Evolutionary conservation across 495 filamentous ascomycete species (phyloP).

Genomic region (Lophium mytilinum): DNA sequence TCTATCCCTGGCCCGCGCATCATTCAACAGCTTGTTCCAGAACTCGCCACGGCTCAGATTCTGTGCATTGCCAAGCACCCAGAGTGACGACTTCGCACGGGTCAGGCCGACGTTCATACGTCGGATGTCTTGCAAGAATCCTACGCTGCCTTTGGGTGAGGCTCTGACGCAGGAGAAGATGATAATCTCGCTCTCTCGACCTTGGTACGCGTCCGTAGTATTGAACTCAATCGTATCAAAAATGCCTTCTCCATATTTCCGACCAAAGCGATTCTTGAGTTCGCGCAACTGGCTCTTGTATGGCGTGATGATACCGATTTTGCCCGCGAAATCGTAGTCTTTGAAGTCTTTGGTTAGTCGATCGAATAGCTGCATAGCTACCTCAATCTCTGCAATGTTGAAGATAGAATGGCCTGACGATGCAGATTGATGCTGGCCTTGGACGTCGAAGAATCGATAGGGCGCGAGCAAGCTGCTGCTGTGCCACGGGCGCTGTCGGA

Average conservation of each 20-base stretch:
- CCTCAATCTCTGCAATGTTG: slow-evolving; percentile 76
- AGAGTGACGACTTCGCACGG: slow-evolving; percentile 88
- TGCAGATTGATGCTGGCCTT: slow-evolving; percentile 73
- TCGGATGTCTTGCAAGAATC: slow-evolving; percentile 94
- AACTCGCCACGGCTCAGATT: slow-evolving; percentile 79
- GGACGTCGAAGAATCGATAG: slow-evolving; percentile 96
- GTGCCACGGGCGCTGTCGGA: slow-evolving; percentile 80
- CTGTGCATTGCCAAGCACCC: slow-evolving; percentile 86
- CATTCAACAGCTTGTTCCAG: slow-evolving; percentile 76
- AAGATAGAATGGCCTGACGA: slow-evolving; percentile 78
- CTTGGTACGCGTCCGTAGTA: slow-evolving; percentile 96
- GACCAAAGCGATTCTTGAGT: slow-evolving; percentile 62
- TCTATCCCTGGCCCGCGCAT: slow-evolving; percentile 63
- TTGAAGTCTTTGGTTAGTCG: slow-evolving; percentile 66
- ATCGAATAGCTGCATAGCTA: slow-evolving; percentile 75
- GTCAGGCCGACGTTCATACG: slow-evolving; percentile 99
- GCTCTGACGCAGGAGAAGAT: slow-evolving; percentile 98
- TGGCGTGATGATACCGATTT: slow-evolving; percentile 93
- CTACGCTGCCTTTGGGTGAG: slow-evolving; percentile 78
- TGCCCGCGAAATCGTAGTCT: slow-evolving; percentile 61
- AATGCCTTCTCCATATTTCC: slow-evolving; percentile 65
- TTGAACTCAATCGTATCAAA: slow-evolving; percentile 85
- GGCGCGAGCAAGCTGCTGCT: slow-evolving; percentile 69
- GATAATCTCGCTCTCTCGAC: slow-evolving; percentile 92
- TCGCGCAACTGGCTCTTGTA: slow-evolving; percentile 89